Percentiles rank a stretch among this genome's conserved stretches.
Evolutionary conservation across 2,329 filamentous ascomycete species (phyloP).

Genomic region (Fusarium denticulatum): DNA sequence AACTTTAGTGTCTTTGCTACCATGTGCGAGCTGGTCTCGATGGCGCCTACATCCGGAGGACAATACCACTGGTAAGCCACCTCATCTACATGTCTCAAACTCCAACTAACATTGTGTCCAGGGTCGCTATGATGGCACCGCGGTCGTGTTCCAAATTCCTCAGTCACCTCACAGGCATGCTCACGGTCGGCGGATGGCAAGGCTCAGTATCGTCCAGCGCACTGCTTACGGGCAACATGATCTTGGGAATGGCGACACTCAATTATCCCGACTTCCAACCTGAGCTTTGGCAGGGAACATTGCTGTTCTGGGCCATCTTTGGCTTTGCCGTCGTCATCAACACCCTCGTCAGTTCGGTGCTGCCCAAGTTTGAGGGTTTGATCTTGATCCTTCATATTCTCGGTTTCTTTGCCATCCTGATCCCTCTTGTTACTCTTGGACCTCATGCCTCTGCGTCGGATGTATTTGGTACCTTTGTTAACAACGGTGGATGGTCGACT

Average conservation of each 20-base stretch:
- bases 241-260: constrained; percentile 46
- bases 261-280: constrained; percentile 52
- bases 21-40: constrained; percentile 55
- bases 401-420: constrained; percentile 48
- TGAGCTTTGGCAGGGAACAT: constrained; percentile 58
- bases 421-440: constrained; percentile 46
- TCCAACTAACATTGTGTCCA: neutral
- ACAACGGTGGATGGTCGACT: constrained; percentile 55
- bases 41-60: constrained; percentile 62
- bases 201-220: constrained; percentile 48
- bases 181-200: constrained; percentile 61
- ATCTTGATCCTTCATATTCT: constrained; percentile 60
- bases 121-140: constrained; percentile 63
- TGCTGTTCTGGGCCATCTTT: constrained; percentile 60
- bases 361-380: constrained; percentile 62
- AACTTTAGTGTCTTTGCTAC: constrained; percentile 55
- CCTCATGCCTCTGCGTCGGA: constrained; percentile 46
- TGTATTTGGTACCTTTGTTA: constrained; percentile 58
- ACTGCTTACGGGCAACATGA: constrained; percentile 58
- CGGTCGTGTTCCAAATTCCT: constrained; percentile 60
- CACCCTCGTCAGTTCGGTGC: constrained; percentile 54
- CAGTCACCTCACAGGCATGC: constrained; percentile 62
- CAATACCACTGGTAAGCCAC: constrained; percentile 63
- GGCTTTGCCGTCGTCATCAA: constrained; percentile 61
- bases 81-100: rapidly evolving